Evolutionary conservation across 805 yeast species (phyloP), one percentile per base, ranked within the genome.

Genomic region (Kodamaea leandrae): DNA sequence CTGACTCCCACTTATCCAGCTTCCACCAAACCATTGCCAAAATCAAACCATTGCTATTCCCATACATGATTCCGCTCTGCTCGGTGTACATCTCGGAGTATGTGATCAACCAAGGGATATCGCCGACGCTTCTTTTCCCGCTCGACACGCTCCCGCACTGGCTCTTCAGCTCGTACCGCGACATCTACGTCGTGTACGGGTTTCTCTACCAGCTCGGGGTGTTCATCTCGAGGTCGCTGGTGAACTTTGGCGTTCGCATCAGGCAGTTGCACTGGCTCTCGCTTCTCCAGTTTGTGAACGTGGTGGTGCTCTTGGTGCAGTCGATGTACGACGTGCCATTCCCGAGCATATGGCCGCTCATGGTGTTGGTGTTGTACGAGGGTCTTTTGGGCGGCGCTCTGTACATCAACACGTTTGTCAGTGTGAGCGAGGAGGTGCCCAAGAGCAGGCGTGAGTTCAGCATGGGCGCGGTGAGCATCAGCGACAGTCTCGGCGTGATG

Each of bases 151-250:
- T 83, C 58, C 95, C 95, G 3, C 37, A 33, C 13, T 69, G 73
- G 72, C 48, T 68, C 4, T 86, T 89, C 53, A 54, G 63, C 2
- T 64, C 76, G 14, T 87, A 76, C 58, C 73, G 97, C 47, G 98
- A 91, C 53, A 83, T 86, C 3, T 91, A 91, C 58, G 98, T 91
- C 10, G 80, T 88, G 0, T 91, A 91, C 56, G 95, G 96, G 6
- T 83, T 95, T 3, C 60, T 90, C 3, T 91, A 91, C 53, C 98
- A 91, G 59, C 57, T 88, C 3, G 99, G 99, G 6, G 99, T 91
- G 0, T 89, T 91, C 54, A 75, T 91, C 1, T 88, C 97, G 3
- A 70, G 98, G 43, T 86, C 97, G 0, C 86, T 96, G 1, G 82
- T 86, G 0, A 69, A 80, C 2, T 68, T 82, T 42, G 72, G 72